phyloP scores from a whole-genome alignment of 2,329 filamentous ascomycete genomes.

The Fusarium ramigenum region DNA sequence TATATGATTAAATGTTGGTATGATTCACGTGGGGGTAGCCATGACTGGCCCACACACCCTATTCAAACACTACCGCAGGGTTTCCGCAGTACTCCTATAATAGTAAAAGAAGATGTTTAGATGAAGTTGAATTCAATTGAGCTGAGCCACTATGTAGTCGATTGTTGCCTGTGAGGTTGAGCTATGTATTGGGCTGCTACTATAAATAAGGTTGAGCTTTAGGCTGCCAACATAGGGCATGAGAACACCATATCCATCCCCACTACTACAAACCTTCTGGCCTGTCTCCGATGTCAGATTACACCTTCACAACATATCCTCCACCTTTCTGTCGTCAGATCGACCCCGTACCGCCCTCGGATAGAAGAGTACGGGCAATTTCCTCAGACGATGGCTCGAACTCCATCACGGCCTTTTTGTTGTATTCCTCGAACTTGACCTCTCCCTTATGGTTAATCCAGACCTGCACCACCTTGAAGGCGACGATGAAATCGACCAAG shows the following conservation, averaged over 20 bases:
- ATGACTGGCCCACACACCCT: too few relatives aligned
- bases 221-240: too few relatives aligned
- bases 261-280: rapidly evolving
- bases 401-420: not conserved
- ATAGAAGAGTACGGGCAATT: not conserved
- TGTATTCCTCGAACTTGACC: rapidly evolving
- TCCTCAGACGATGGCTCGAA: rapidly evolving
- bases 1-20: too few relatives aligned
- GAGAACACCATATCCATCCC: rapidly evolving
- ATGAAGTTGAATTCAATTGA: too few relatives aligned
- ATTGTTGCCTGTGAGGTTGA: too few relatives aligned
- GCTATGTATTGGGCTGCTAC: too few relatives aligned
- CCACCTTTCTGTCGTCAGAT: not conserved
- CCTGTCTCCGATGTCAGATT: not conserved
- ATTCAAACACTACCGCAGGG: too few relatives aligned
- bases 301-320: too few relatives aligned
- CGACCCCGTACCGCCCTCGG: rapidly evolving
- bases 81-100: too few relatives aligned
- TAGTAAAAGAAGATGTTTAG: too few relatives aligned
- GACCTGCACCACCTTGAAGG: not conserved
- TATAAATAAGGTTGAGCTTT: too few relatives aligned
- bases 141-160: too few relatives aligned
- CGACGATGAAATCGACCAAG: not conserved
- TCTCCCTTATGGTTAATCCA: not conserved
- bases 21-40: rapidly evolving